phyloP scores from a whole-genome alignment of 108 stramenopile genomes.

The Stephanodiscus triporus region DNA sequence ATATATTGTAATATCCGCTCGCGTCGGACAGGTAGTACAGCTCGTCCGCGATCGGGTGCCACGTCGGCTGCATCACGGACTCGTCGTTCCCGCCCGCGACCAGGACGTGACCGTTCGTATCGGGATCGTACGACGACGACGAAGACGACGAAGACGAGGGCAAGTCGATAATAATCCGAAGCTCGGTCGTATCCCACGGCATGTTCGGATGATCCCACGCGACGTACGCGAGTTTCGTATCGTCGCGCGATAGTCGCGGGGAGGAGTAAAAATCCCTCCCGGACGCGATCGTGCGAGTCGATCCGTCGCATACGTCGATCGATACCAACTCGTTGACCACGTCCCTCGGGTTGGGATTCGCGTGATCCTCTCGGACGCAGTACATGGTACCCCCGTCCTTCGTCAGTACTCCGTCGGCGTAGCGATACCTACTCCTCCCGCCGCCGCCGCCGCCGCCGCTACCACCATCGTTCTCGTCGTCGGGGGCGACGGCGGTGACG shows the following conservation, averaged over 20 bases:
- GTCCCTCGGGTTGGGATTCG: conserved; percentile 47
- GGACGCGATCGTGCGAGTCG: conserved; percentile 55
- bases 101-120: conserved; percentile 34
- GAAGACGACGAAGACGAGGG: conserved; percentile 22
- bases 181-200: conserved; percentile 78
- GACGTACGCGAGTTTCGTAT: conserved; percentile 58
- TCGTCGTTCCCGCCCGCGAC: conserved; percentile 65
- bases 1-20: conserved; percentile 75
- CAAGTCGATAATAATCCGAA: too few species aligned
- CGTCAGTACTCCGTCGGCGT: conserved; percentile 57
- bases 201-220: conserved; percentile 89
- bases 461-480: conserved; percentile 28
- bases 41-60: conserved; percentile 62
- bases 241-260: conserved; percentile 57
- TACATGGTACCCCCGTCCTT: conserved; percentile 37
- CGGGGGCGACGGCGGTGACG: conserved; percentile 20
- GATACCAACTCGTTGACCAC: conserved; percentile 73
- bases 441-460: neutral
- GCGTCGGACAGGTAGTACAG: conserved; percentile 71
- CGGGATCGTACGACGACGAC: conserved; percentile 10
- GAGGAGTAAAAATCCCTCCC: conserved; percentile 75
- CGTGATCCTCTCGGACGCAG: conserved; percentile 50
- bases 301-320: conserved; percentile 34
- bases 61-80: conserved; percentile 66
- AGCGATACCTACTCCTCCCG: conserved; percentile 37